A percentile compares a stretch with the other conserved stretches of the same genome.
Conservation (phyloP, 177 flowering plant genomes). For the Vitis hybrid region DNA sequence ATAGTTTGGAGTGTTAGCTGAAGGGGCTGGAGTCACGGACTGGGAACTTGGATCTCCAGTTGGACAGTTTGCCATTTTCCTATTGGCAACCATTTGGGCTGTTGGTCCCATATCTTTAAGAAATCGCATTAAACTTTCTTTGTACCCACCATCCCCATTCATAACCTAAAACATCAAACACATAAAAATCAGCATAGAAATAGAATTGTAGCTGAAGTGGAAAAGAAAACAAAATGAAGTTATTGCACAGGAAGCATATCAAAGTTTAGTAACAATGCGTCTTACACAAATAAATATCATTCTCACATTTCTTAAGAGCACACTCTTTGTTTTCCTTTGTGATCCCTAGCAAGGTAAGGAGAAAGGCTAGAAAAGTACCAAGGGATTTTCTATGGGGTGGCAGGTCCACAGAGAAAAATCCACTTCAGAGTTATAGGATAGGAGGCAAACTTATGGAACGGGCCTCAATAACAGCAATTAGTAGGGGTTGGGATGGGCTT, state of each 20-base stretch:
- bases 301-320: no score
- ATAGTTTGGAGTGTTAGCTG: not conserved
- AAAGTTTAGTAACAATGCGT: no score
- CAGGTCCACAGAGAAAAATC: no score
- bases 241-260: not conserved
- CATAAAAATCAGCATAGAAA: not conserved
- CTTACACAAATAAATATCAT: no score
- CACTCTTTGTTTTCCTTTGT: no score
- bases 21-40: not conserved
- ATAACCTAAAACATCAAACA: conserved; percentile 17
- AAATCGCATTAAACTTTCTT: conserved; percentile 37
- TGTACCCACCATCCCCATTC: conserved; percentile 19
- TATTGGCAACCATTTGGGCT: conserved; percentile 38
- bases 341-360: no score
- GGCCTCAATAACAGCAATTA: no score
- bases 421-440: no score
- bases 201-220: not conserved
- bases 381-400: no score
- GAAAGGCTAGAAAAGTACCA: no score
- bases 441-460: no score
- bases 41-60: not conserved
- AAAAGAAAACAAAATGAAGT: not conserved
- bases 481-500: no score
- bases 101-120: conserved; percentile 46
- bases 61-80: conserved; percentile 16